These are phyloP conservation scores for Calonectria multiphialidica DNA, from an alignment of 2,329 filamentous ascomycete genomes.

Conservation along the genomic window DNA sequence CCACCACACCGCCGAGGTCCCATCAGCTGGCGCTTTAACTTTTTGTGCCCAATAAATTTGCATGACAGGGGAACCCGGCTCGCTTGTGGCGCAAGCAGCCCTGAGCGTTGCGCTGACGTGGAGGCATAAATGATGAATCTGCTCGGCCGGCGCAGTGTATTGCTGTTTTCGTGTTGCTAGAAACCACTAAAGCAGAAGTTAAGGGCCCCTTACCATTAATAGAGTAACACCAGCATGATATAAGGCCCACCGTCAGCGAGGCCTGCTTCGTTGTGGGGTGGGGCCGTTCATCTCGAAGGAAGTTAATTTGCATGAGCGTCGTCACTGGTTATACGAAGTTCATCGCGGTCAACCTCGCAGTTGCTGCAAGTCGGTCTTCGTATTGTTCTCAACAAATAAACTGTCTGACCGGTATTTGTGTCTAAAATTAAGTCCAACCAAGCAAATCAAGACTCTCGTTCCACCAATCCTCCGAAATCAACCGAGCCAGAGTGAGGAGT, in stretches of 20 bases:
- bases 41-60: not conserved
- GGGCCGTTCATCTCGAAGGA: not conserved
- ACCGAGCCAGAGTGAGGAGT: no score
- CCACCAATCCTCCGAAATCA: no score
- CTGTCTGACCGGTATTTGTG: no score
- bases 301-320: not conserved
- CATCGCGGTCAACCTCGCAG: not conserved
- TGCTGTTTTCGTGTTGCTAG: not conserved
- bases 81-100: not conserved
- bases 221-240: not conserved
- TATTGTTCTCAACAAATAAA: not conserved
- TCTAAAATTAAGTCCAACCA: no score
- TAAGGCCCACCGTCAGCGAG: not conserved
- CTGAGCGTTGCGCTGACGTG: not conserved
- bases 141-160: not conserved
- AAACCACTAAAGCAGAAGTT: not conserved
- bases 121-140: conserved; percentile 9
- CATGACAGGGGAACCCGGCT: not conserved
- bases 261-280: not conserved
- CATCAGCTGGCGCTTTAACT: not conserved
- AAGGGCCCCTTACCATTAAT: not conserved
- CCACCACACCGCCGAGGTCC: not conserved
- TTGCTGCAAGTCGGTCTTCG: not conserved
- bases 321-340: not conserved
- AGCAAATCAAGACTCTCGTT: no score